A percentile compares a stretch with the other conserved stretches of the same genome.
Conservation (phyloP, 75 land plant genomes). For the Larix kaempferi region DNA sequence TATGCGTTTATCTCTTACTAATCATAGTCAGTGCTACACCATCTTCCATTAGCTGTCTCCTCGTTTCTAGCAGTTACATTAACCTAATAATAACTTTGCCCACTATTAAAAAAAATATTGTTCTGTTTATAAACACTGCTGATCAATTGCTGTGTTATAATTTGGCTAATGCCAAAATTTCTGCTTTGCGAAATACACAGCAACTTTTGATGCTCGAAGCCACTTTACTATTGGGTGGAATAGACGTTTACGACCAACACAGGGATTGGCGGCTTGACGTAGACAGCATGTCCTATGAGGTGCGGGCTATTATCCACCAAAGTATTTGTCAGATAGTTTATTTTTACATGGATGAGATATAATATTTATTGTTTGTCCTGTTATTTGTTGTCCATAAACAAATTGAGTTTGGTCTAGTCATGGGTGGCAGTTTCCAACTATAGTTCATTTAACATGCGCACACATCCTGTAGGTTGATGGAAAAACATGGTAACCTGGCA, state of each 20-base stretch:
- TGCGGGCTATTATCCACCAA: slow-evolving; percentile 7
- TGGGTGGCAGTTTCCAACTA: neutral
- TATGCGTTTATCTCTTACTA: neutral
- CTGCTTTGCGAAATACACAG: slow-evolving; percentile 8
- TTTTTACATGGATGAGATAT: slow-evolving; percentile 8
- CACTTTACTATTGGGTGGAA: slow-evolving; percentile 58
- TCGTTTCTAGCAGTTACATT: neutral
- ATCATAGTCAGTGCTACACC: neutral
- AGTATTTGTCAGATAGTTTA: slow-evolving; percentile 1
- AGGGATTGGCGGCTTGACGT: slow-evolving; percentile 77
- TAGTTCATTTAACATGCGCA: slow-evolving; percentile 4
- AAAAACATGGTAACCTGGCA: neutral
- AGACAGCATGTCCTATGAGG: slow-evolving; percentile 86
- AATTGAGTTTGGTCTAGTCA: neutral
- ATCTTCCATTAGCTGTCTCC: neutral
- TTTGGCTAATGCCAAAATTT: neutral
- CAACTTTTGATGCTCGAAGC: slow-evolving; percentile 85
- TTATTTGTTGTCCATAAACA: neutral
- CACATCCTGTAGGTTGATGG: neutral
- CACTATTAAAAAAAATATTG: neutral
- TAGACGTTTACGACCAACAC: slow-evolving; percentile 51
- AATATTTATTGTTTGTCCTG: slow-evolving; percentile 8
- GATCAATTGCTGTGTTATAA: neutral
- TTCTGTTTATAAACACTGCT: neutral
- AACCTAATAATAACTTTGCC: too few relatives aligned